Evolutionary conservation across 139 green algal genomes (phyloP), one percentile per base, ranked within the genome.

Genomic region (Tetradesmus lagerheimii): DNA sequence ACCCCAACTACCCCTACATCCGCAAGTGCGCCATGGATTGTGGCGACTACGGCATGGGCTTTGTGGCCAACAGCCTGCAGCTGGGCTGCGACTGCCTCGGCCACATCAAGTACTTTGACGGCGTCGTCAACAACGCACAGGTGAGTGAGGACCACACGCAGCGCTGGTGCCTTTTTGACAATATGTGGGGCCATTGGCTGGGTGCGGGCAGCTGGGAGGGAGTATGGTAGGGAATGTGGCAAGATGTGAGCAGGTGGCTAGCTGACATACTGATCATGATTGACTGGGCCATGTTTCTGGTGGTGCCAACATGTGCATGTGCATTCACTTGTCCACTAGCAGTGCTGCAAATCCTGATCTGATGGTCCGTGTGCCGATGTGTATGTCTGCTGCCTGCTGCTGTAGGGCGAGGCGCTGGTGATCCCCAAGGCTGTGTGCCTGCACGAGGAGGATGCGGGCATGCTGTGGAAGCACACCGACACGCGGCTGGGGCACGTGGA

Each of bases 71-170:
- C 91, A 94, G 91, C 66, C 92, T 98, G 83, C 95, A 95, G 90
- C 92, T 98, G 92, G 97, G 97, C 66, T 99, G 97, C 89, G 97
- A 99, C 92, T 99, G 97, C 94, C 87, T 99, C 86, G 97, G 97
- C 2, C 87, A 95, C 88, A 99, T 99, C 90, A 91, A 96, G 66
- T 98, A 98, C 89, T 96, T 97, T 89, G 96, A 97, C 76, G 97
- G 92, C 12, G 87, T 96, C 57, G 89, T 98, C 80, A 96, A 93
- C 92, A 94, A 97, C 89, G 84, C 82, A 91, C 91, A 83, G 95
- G 91, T 93, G n/a, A 11, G 3, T 31, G 25, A 25, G 38, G 18
- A 6, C 5, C 1, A 18, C 12, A 5, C 34, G 47, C 43, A 15
- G 43, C 43, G 43, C 43, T 50, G 43, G 43, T 5, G 43, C 5